These are phyloP conservation scores for Butyriboletus loyo DNA, from an alignment of 768 basidiomycete genomes.

Conservation along the genomic window DNA sequence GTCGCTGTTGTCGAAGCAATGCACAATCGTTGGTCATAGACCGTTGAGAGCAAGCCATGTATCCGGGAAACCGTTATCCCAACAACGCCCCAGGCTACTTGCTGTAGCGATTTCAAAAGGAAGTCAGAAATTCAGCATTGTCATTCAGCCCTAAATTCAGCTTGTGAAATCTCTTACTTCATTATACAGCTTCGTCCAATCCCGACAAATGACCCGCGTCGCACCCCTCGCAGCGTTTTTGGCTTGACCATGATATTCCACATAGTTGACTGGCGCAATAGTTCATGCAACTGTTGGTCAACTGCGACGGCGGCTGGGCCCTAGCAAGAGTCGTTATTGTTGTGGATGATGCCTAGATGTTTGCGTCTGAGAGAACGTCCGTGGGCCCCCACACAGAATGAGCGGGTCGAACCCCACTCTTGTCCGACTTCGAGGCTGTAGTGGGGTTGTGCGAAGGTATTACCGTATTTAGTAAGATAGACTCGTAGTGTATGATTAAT, in stretches of 20 bases:
- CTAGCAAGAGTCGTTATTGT: neutral
- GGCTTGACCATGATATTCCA: constrained; percentile 8
- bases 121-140: too few relatives aligned
- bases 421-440: constrained; percentile 7
- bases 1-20: neutral
- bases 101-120: neutral
- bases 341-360: constrained; percentile 8
- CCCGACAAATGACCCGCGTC: constrained; percentile 12
- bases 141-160: neutral
- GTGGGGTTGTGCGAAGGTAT: too few relatives aligned
- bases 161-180: constrained; percentile 8
- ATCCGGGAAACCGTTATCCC: neutral
- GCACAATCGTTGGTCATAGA: neutral
- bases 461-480: too few relatives aligned
- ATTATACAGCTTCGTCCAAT: constrained; percentile 10
- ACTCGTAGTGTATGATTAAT: too few relatives aligned
- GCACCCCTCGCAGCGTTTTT: constrained; percentile 5
- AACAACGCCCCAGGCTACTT: neutral
- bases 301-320: constrained; percentile 1
- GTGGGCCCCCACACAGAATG: constrained; percentile 7
- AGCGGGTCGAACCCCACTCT: constrained; percentile 11
- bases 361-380: constrained; percentile 5
- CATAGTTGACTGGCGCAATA: constrained; percentile 1
- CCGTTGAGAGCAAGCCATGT: neutral
- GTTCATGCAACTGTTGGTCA: neutral